A percentile compares a stretch with the other conserved stretches of the same genome.
These are phyloP conservation scores for Bipolaris sorokiniana DNA, from an alignment of 2,329 filamentous ascomycete genomes.

Conservation along the genomic window DNA sequence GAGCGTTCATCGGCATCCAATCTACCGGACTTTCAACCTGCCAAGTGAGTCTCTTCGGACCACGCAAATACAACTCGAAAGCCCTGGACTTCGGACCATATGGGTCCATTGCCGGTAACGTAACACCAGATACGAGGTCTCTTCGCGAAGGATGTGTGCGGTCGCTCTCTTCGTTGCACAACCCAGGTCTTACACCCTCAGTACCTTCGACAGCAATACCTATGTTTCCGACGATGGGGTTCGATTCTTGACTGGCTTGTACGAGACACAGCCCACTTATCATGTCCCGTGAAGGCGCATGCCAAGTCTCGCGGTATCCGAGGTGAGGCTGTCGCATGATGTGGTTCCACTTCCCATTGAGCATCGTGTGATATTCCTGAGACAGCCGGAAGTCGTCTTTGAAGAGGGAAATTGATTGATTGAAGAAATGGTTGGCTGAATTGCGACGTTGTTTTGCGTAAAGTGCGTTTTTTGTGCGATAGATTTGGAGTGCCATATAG, in stretches of 20 bases:
- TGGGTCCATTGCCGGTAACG: background rate
- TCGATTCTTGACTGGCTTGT: conserved; percentile 45
- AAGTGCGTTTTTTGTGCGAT: conserved; percentile 28
- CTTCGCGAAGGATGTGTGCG: conserved; percentile 33
- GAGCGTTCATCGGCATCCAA: background rate
- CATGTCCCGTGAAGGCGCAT: conserved; percentile 70
- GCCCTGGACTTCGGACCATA: background rate
- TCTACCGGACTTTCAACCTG: background rate
- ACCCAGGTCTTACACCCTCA: background rate
- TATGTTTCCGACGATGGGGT: background rate
- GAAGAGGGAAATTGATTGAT: conserved; percentile 29
- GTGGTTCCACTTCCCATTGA: conserved; percentile 40
- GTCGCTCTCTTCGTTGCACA: conserved; percentile 27
- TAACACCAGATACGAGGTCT: background rate
- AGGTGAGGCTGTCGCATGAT: conserved; percentile 36
- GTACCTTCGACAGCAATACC: background rate
- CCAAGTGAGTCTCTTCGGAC: background rate
- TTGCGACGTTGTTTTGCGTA: conserved; percentile 36
- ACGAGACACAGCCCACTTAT: conserved; percentile 64
- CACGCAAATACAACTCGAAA: background rate
- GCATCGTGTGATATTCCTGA: conserved; percentile 29
- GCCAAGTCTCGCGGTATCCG: conserved; percentile 61
- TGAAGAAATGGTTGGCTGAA: conserved; percentile 31
- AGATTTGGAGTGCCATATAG: conserved; percentile 51
- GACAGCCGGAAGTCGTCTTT: conserved; percentile 30